A percentile compares a stretch with the other conserved stretches of the same genome.
phyloP scores from a whole-genome alignment of 805 yeast species.

The Sugiyamaella smithiae region DNA sequence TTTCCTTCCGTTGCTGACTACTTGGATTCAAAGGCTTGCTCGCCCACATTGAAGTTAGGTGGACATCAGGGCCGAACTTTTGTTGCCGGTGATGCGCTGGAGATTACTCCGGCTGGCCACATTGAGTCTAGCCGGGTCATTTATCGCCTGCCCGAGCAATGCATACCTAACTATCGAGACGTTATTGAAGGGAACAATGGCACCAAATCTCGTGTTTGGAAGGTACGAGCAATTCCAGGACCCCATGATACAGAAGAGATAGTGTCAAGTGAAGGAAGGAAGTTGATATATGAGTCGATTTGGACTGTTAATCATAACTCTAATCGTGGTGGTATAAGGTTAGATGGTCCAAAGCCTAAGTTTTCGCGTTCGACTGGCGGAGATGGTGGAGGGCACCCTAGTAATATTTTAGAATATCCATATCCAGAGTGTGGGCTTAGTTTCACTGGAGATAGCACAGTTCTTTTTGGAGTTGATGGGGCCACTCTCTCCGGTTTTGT shows the following conservation, averaged over 20 bases:
- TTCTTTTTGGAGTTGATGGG: slow-evolving; percentile 92
- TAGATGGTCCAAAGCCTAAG: slow-evolving; percentile 85
- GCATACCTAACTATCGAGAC: slow-evolving; percentile 50
- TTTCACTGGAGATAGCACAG: slow-evolving; percentile 98
- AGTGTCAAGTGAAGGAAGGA: slow-evolving; percentile 69
- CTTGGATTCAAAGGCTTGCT: slow-evolving; percentile 79
- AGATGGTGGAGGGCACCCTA: slow-evolving; percentile 95
- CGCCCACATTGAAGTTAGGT: slow-evolving; percentile 84
- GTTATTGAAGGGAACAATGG: background rate
- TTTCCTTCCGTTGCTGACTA: slow-evolving; percentile 83
- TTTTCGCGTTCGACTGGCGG: slow-evolving; percentile 98
- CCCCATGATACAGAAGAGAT: slow-evolving; percentile 98
- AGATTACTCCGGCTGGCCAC: slow-evolving; percentile 47
- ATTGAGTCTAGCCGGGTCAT: background rate
- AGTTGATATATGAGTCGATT: slow-evolving; percentile 65
- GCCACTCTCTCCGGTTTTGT: slow-evolving; percentile 97
- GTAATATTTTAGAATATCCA: slow-evolving; percentile 95
- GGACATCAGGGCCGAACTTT: slow-evolving; percentile 91
- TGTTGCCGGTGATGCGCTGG: slow-evolving; percentile 86
- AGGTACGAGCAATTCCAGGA: slow-evolving; percentile 89
- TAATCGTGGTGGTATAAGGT: slow-evolving; percentile 90
- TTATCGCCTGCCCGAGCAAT: slow-evolving; percentile 58
- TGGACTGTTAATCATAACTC: slow-evolving; percentile 98
- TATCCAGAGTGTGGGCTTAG: slow-evolving; percentile 94
- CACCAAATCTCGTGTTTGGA: slow-evolving; percentile 50